These are phyloP conservation scores for Metschnikowia lunata DNA, from an alignment of 805 yeast genomes.

Conservation along the genomic window DNA sequence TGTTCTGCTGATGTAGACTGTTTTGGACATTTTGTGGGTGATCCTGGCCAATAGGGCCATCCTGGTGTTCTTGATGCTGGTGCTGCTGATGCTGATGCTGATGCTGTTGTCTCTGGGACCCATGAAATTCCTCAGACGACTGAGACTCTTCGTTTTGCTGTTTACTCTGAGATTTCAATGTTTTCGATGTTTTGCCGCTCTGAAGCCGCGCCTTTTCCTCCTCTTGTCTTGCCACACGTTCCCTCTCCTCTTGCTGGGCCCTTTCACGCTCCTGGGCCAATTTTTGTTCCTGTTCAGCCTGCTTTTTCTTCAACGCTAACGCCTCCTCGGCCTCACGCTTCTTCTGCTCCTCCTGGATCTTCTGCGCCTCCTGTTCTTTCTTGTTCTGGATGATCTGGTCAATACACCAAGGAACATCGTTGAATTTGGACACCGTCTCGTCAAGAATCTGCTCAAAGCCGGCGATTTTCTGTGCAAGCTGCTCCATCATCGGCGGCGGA, in stretches of 20 bases:
- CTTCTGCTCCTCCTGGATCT: slow-evolving; percentile 27
- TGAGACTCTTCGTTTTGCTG: not conserved
- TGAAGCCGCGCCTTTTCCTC: slow-evolving; percentile 6
- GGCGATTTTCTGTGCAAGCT: slow-evolving; percentile 30
- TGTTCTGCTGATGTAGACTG: slow-evolving; percentile 5
- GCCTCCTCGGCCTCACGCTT: slow-evolving; percentile 20
- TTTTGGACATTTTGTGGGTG: slow-evolving; percentile 1
- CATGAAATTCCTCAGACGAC: too few species aligned
- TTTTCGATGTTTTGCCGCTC: too few species aligned
- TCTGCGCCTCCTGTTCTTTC: slow-evolving; percentile 39
- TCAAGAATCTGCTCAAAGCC: slow-evolving; percentile 41
- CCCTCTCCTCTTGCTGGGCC: slow-evolving; percentile 18
- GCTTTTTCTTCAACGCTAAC: slow-evolving; percentile 11
- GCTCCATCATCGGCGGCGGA: slow-evolving; percentile 33
- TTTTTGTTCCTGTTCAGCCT: slow-evolving; percentile 21
- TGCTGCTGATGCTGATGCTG: slow-evolving; percentile 7
- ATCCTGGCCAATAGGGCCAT: slow-evolving; percentile 3
- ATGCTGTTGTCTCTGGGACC: slow-evolving; percentile 7
- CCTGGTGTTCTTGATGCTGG: not conserved
- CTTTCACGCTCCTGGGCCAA: slow-evolving; percentile 15
- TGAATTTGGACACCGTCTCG: slow-evolving; percentile 37
- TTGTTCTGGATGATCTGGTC: slow-evolving; percentile 39
- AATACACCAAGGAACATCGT: slow-evolving; percentile 42
- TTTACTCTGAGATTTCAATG: slow-evolving; percentile 4
- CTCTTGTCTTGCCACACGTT: slow-evolving; percentile 16